Evolutionary conservation across 2,329 filamentous ascomycete genomes (phyloP), one percentile per base, ranked within the genome.

Genomic region (Aureobasidium lini): DNA sequence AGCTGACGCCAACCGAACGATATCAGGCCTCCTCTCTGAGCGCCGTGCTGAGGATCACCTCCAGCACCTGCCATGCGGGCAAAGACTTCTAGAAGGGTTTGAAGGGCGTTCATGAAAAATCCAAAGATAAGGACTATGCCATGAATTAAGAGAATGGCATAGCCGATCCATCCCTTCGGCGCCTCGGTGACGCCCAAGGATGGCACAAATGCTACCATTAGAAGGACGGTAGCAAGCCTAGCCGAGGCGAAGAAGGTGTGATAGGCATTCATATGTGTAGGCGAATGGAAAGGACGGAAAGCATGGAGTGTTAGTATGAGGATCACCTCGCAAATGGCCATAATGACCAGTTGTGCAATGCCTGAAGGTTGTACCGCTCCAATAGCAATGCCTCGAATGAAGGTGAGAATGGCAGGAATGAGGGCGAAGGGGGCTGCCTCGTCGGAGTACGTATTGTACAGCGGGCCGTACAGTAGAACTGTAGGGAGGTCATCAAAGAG

Each of bases 391-490:
- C 91, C 93, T 36, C 93, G 87, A 61, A 96, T 77, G 69, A 95
- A 85, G 4, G 88, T 95, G 61, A 97, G 79, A 36, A 95, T 77
- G 15, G 96, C 84, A 1, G 93, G 92, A 18, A 96, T 85, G 43
- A 96, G 80, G 6, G 93, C 91, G 72, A 95, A 99, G 0, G 90
- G 86, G 7, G 93, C 90, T 0, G 91, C 90, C 70, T 93, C 89
- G 71, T 99, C 94, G 28, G 89, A 94, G 72, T 95, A 97, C 0
- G 94, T 99, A 74, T 99, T 99, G 70, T 99, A 99, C 7, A 99
- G 78, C 5, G 94, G 90, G 0, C 94, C 94, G 67, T 96, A 97
- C 1, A 90, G 81, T 2, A 99, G 79, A 8, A 97, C 85, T 0
- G 90, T 96, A 6, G 90, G 85, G 50, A 99, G 79, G 68, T 97